Percentiles rank a stretch among this genome's conserved stretches.
These are phyloP conservation scores for Gonapodya sp. DNA, from an alignment of 192 early-diverging fungal species.

Conservation along the genomic window DNA sequence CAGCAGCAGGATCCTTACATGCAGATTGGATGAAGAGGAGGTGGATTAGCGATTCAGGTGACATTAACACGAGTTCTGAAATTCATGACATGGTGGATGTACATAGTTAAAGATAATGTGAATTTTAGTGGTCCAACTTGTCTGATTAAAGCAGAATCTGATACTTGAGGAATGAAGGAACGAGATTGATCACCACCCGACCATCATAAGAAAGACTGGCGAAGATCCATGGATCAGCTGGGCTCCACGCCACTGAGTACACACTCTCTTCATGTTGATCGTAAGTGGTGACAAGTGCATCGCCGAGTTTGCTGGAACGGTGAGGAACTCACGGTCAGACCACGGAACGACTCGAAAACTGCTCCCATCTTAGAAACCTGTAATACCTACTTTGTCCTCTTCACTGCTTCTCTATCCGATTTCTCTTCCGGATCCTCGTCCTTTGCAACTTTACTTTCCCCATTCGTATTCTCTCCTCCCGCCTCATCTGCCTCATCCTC, in stretches of 20 bases:
- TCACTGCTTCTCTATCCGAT: slow-evolving; percentile 6
- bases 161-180: slow-evolving; percentile 77
- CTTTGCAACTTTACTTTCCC: no score
- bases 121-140: not conserved
- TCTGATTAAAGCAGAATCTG: slow-evolving; percentile 52
- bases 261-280: slow-evolving; percentile 95
- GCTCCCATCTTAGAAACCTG: no score
- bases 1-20: slow-evolving; percentile 74
- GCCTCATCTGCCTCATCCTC: slow-evolving; percentile 28
- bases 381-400: not conserved
- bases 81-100: no score
- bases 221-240: slow-evolving; percentile 87
- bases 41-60: not conserved
- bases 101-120: not conserved
- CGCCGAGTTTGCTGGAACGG: slow-evolving; percentile 33
- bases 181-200: slow-evolving; percentile 81
- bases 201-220: slow-evolving; percentile 90
- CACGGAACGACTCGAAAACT: no score
- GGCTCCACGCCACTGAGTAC: slow-evolving; percentile 82
- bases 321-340: not conserved
- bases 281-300: slow-evolving; percentile 78
- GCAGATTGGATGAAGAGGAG: slow-evolving; percentile 36
- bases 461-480: no score
- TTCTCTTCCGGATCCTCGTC: no score
- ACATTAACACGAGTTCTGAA: no score